Evolutionary conservation across 2,329 filamentous ascomycete genomes (phyloP).

Genomic region (Colletotrichum cordylinicola): DNA sequence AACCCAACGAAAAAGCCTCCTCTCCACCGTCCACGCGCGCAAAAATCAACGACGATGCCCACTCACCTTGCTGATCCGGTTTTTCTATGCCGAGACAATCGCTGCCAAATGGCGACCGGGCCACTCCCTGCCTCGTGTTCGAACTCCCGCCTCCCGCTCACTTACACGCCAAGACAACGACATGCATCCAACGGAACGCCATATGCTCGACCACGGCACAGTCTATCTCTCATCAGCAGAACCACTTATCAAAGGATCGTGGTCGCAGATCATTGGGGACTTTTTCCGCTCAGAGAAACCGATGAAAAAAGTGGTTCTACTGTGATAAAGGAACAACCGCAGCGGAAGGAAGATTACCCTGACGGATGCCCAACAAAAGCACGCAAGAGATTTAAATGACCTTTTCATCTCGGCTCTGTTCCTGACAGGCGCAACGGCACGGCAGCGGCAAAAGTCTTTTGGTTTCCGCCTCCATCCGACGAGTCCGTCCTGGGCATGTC

Average conservation of each 20-base stretch:
- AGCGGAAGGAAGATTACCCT: background rate
- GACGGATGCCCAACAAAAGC: background rate
- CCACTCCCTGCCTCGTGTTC: background rate
- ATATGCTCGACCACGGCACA: background rate
- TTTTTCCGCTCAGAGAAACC: background rate
- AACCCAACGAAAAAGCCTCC: background rate
- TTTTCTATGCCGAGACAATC: background rate
- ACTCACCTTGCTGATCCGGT: background rate
- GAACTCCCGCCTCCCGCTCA: background rate
- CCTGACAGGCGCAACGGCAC: background rate
- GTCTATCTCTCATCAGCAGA: background rate
- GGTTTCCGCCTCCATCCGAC: background rate
- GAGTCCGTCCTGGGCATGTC: background rate
- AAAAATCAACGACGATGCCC: background rate
- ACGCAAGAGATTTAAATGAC: background rate
- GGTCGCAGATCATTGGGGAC: background rate
- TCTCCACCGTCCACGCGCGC: background rate
- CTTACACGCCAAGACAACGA: slow-evolving; percentile 2
- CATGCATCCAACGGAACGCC: background rate
- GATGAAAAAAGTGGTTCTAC: background rate
- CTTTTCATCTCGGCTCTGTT: slow-evolving; percentile 2
- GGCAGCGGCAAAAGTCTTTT: background rate
- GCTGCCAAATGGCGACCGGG: background rate
- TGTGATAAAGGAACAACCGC: background rate
- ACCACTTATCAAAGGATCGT: background rate